Evolutionary conservation across 192 early-diverging fungal species (phyloP), one percentile per base, ranked within the genome.

Genomic region (Rhizophagus clarus): DNA sequence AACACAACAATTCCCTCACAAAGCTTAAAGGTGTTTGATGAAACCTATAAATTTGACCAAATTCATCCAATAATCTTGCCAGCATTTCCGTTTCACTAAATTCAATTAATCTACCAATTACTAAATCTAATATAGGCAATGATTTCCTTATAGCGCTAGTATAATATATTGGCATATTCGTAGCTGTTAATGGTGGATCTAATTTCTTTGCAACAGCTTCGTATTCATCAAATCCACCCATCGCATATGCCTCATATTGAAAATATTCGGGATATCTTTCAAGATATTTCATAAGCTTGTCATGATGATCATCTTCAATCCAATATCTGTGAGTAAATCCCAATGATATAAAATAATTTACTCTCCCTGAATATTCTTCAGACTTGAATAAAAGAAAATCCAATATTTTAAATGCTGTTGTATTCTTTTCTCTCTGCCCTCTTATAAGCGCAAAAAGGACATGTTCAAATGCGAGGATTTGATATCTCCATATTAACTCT

Each of bases 231-330:
- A 6, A 22, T 22, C 51, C 74, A 11, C 68, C 45, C 76, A 88
- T 88, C 47, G 90, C 88, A 74, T 86, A 88, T 2, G 90, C 92
- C 70, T 95, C 94, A 81, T 91, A 91, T 81, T 92, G 89, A 81
- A 91, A 91, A 80, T 88, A 93, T 81, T 95, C 94, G 20, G 93
- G 94, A 77, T 89, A 95, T 14, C 85, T 84, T 24, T 87, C 78
- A 45, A 93, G 78, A 73, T 93, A 95, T 32, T 83, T 83, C 66
- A 86, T 84, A 29, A 93, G 80, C 73, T 93, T 93, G 51, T 87
- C 84, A 82, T 91, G 88, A 37, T 90, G 89, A n/a, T 85, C 84
- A 80, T 90, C 87, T 82, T 95, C 94, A 22, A 88, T 86, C 94
- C 94, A 95, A 63, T 91, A 89, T 11, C 92, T 84, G 66, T 87